These are phyloP conservation scores for Myotisia sp. DNA, from an alignment of 2,329 filamentous ascomycete genomes.

Conservation along the genomic window DNA sequence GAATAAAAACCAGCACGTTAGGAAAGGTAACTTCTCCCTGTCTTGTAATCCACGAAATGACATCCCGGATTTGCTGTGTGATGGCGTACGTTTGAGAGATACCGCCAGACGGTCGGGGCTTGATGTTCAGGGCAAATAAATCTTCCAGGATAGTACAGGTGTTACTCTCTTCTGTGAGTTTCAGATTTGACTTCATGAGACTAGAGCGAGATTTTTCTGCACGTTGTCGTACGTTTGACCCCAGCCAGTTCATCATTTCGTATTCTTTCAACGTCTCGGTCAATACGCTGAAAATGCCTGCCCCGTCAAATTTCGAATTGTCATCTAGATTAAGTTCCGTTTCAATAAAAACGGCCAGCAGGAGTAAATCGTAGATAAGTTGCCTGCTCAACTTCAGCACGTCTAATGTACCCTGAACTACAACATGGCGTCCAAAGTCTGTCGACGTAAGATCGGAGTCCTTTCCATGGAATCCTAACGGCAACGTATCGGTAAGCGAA, in stretches of 20 bases:
- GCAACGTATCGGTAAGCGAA: constrained; percentile 36
- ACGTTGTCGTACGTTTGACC: constrained; percentile 28
- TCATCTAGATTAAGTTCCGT: constrained; percentile 62
- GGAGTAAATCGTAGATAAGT: constrained; percentile 65
- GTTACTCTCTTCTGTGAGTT: constrained; percentile 11
- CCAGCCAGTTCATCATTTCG: constrained; percentile 54
- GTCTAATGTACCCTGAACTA: constrained; percentile 67
- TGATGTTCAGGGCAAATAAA: constrained; percentile 31
- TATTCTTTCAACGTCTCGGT: constrained; percentile 57
- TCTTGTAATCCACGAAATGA: constrained; percentile 35
- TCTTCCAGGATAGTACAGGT: constrained; percentile 29
- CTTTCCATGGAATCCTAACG: constrained; percentile 27
- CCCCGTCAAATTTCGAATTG: constrained; percentile 47
- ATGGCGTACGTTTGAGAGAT: constrained; percentile 30
- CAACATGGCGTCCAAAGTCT: constrained; percentile 59
- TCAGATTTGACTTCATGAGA: constrained; percentile 15
- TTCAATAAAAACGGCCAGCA: constrained; percentile 75
- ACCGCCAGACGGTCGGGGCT: constrained; percentile 27
- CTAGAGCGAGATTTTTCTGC: constrained; percentile 17
- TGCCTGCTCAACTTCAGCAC: constrained; percentile 57
- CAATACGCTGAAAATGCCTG: constrained; percentile 47
- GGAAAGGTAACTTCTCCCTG: constrained; percentile 42
- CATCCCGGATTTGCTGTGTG: constrained; percentile 30
- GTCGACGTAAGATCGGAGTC: constrained; percentile 39
- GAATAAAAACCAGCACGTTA: constrained; percentile 50